Percentiles rank a stretch among this genome's conserved stretches.
phyloP scores from a whole-genome alignment of 257 asterid genomes.

The Nicotiana undulata region DNA sequence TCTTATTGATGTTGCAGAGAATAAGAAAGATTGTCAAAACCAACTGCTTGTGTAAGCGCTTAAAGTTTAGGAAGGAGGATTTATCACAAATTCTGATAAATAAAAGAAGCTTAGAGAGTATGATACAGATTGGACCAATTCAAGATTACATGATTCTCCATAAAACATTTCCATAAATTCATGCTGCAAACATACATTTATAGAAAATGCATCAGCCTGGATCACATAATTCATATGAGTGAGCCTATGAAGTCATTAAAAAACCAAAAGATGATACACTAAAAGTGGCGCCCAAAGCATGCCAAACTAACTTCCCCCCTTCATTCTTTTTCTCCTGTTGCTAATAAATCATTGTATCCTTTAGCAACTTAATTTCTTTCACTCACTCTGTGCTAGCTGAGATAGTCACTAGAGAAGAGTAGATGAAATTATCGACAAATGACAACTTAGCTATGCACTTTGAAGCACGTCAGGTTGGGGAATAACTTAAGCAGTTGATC shows the following conservation, averaged over 20 bases:
- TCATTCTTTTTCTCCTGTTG: neutral
- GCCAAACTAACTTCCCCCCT: neutral
- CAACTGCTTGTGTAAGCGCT: neutral
- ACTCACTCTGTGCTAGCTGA: neutral
- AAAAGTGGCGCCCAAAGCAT: too few relatives aligned
- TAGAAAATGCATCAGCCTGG: neutral
- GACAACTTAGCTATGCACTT: slow-evolving; percentile 65
- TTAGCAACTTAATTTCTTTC: neutral
- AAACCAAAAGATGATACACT: too few relatives aligned
- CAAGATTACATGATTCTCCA: neutral
- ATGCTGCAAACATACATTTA: neutral
- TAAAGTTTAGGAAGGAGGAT: too few relatives aligned
- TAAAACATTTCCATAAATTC: neutral
- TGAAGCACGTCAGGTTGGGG: slow-evolving; percentile 73
- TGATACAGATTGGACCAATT: too few relatives aligned
- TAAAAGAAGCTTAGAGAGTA: too few relatives aligned
- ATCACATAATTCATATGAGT: neutral
- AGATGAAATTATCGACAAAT: slow-evolving; percentile 1
- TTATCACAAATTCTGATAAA: too few relatives aligned
- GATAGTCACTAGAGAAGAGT: neutral
- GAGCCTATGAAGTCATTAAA: too few relatives aligned
- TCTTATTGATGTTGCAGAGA: neutral
- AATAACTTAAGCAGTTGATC: slow-evolving; percentile 63
- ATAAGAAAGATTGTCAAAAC: neutral
- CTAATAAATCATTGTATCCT: neutral